Conservation (phyloP, 225 moss, liverwort and hornwort species). For the Anthoceros angustus region DNA sequence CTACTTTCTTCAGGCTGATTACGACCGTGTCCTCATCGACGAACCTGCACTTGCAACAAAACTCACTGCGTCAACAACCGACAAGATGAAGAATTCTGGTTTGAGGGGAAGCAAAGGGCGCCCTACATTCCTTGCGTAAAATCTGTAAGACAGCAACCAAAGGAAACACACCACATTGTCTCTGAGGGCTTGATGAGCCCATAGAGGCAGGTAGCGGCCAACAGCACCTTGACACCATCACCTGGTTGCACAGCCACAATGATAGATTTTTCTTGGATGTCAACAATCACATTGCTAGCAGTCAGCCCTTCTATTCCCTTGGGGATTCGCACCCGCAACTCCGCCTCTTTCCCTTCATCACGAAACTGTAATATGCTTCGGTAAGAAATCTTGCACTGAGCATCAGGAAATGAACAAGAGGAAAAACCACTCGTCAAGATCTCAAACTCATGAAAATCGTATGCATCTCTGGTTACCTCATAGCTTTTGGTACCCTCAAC, state of each 20-base stretch:
- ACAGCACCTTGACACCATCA: constrained; percentile 47
- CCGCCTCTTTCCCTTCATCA: constrained; percentile 87
- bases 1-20: constrained; percentile 72
- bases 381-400: not conserved
- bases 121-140: not conserved
- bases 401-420: too few relatives aligned
- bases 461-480: not conserved
- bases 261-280: constrained; percentile 52
- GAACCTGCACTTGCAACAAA: constrained; percentile 41
- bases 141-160: not conserved
- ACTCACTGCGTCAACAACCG: not conserved
- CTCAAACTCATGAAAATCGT: not conserved
- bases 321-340: constrained; percentile 70
- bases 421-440: not conserved
- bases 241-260: constrained; percentile 48
- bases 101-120: not conserved
- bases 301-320: constrained; percentile 42
- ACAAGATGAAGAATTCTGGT: not conserved
- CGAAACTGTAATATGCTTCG: constrained; percentile 41
- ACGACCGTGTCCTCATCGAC: constrained; percentile 68
- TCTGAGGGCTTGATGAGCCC: constrained; percentile 70
- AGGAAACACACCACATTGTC: constrained; percentile 58
- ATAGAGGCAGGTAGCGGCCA: constrained; percentile 50
- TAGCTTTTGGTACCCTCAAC: not conserved
- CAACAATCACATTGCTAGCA: constrained; percentile 71